Evolutionary conservation across 495 filamentous ascomycete species (phyloP).

Genomic region (Lophiostoma macrostomum): DNA sequence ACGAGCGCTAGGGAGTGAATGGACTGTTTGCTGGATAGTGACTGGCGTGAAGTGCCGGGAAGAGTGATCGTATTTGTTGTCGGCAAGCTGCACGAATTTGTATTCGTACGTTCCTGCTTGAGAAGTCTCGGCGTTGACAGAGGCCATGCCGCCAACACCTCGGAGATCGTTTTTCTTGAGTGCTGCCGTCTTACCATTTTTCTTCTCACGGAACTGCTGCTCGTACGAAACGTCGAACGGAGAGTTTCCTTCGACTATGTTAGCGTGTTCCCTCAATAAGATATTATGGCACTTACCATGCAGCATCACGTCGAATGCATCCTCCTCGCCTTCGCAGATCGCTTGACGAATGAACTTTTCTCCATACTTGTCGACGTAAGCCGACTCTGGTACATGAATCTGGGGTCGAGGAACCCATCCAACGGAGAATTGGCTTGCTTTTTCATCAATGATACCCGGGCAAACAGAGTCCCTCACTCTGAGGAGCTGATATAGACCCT

Average conservation of each 20-base stretch:
- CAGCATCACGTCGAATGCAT: slow-evolving; percentile 75
- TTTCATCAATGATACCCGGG: slow-evolving; percentile 70
- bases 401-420: slow-evolving; percentile 79
- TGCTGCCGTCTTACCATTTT: slow-evolving; percentile 52
- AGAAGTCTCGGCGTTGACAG: slow-evolving; percentile 77
- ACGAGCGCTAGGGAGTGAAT: slow-evolving; percentile 70
- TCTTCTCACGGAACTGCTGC: slow-evolving; percentile 61
- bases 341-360: slow-evolving; percentile 63
- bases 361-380: slow-evolving; percentile 47
- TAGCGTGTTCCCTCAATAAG: neutral
- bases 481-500: slow-evolving; percentile 74
- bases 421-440: slow-evolving; percentile 71
- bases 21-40: slow-evolving; percentile 75
- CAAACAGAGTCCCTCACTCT: slow-evolving; percentile 74
- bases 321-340: slow-evolving; percentile 91
- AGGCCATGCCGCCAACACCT: slow-evolving; percentile 65
- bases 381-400: slow-evolving; percentile 62
- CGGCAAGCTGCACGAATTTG: slow-evolving; percentile 73
- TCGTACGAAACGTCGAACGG: slow-evolving; percentile 84
- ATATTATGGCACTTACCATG: slow-evolving; percentile 54
- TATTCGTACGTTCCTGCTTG: slow-evolving; percentile 82
- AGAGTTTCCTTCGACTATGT: slow-evolving; percentile 54
- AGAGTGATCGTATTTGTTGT: slow-evolving; percentile 78
- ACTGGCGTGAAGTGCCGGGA: slow-evolving; percentile 58
- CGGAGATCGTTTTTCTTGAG: slow-evolving; percentile 64